phyloP scores from a whole-genome alignment of 495 filamentous ascomycete species.

The Penicillium taxi region DNA sequence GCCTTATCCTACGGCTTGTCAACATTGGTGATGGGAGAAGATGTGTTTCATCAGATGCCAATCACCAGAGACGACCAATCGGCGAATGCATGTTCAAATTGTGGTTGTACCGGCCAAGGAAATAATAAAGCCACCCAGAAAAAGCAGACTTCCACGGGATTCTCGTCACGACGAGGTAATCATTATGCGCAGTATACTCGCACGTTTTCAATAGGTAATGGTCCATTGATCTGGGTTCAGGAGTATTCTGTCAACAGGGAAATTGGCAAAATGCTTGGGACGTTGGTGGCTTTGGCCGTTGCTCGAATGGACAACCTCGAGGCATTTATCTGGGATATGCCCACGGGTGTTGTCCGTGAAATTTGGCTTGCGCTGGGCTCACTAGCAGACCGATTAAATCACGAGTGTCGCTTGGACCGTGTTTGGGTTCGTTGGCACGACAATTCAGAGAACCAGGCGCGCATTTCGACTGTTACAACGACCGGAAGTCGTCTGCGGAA shows the following conservation, averaged over 20 bases:
- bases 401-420: constrained; percentile 61
- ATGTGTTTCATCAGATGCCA: constrained; percentile 50
- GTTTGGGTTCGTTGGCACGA: constrained; percentile 92
- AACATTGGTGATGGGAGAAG: constrained; percentile 73
- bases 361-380: constrained; percentile 80
- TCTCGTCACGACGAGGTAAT: constrained; percentile 51
- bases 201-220: constrained; percentile 88
- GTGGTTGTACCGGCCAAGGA: constrained; percentile 24
- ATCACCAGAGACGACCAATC: constrained; percentile 2
- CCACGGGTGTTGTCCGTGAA: constrained; percentile 78
- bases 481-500: constrained; percentile 18
- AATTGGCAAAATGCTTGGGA: constrained; percentile 88
- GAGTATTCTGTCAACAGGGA: constrained; percentile 87
- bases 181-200: constrained; percentile 78
- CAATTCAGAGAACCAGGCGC: constrained; percentile 48
- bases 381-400: constrained; percentile 52
- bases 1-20: constrained; percentile 86
- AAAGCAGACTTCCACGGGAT: constrained; percentile 2
- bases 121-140: constrained; percentile 11
- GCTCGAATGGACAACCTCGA: constrained; percentile 84
- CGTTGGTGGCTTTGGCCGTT: constrained; percentile 77
- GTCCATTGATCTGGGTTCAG: constrained; percentile 70
- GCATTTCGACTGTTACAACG: constrained; percentile 8
- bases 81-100: constrained; percentile 25
- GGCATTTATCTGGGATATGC: constrained; percentile 94